Evolutionary conservation across 805 yeast genomes (phyloP).

Genomic region (Nematodospora valgi): DNA sequence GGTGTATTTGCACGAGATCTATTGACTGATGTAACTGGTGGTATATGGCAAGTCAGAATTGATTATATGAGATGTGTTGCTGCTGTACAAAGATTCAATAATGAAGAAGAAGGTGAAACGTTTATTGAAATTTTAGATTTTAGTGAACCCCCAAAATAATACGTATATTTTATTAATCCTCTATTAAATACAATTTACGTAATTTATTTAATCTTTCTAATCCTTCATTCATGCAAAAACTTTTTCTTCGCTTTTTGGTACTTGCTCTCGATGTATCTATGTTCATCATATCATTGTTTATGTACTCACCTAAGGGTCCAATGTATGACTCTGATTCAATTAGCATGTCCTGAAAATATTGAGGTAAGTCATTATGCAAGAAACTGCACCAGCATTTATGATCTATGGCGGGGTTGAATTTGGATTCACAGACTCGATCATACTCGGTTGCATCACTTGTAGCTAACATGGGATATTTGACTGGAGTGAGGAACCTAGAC

Average conservation of each 20-base stretch:
- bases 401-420: conserved; percentile 20
- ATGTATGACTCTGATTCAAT: conserved; percentile 18
- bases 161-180: conserved; percentile 6
- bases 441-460: conserved; percentile 6
- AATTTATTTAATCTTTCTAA: conserved; percentile 31
- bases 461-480: conserved; percentile 21
- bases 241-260: conserved; percentile 15
- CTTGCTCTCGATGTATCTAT: background rate
- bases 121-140: conserved; percentile 84
- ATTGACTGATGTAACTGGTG: conserved; percentile 70
- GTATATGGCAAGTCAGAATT: conserved; percentile 93
- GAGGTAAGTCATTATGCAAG: conserved; percentile 10
- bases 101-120: conserved; percentile 56
- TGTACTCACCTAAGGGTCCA: conserved; percentile 24
- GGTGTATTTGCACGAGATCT: conserved; percentile 76
- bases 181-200: conserved; percentile 29
- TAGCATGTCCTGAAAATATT: conserved; percentile 24
- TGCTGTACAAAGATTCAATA: conserved; percentile 65
- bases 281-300: conserved; percentile 4
- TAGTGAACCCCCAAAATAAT: conserved; percentile 36
- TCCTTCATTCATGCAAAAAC: conserved; percentile 30
- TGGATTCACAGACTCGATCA: conserved; percentile 9
- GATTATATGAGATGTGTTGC: conserved; percentile 83
- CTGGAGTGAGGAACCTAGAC: conserved; percentile 19
- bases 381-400: conserved; percentile 39